phyloP scores from a whole-genome alignment of 176 grass and related monocot genomes.

The Microstegium vimineum region DNA sequence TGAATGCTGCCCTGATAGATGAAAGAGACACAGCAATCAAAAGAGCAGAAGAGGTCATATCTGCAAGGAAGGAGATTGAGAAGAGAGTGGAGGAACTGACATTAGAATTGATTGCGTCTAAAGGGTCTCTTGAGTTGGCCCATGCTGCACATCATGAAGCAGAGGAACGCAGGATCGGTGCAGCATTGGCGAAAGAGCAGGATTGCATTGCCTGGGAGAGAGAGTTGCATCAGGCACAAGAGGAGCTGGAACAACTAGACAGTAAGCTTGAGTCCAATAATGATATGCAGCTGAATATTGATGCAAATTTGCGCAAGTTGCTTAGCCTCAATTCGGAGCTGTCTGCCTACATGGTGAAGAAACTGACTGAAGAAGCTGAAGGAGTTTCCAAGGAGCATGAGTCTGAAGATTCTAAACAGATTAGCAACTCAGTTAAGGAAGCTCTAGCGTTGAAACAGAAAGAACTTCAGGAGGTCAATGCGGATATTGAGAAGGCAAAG shows the following conservation, averaged over 20 bases:
- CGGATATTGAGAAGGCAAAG: slow-evolving; percentile 59
- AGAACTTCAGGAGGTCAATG: slow-evolving; percentile 69
- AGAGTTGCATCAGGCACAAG: slow-evolving; percentile 64
- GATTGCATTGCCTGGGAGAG: slow-evolving; percentile 70
- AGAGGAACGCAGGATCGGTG: slow-evolving; percentile 74
- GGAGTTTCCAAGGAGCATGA: slow-evolving; percentile 22
- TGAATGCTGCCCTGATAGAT: slow-evolving; percentile 47
- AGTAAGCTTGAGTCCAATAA: slow-evolving; percentile 49
- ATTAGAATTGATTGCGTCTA: slow-evolving; percentile 60
- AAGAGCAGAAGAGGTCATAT: slow-evolving; percentile 58
- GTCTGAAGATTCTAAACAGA: slow-evolving; percentile 40
- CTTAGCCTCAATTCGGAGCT: slow-evolving; percentile 63
- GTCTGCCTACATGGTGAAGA: slow-evolving; percentile 51
- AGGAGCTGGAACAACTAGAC: slow-evolving; percentile 60
- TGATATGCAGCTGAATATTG: slow-evolving; percentile 55
- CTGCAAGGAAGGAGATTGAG: slow-evolving; percentile 55
- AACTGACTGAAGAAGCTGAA: slow-evolving; percentile 58
- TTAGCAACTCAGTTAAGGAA: slow-evolving; percentile 31
- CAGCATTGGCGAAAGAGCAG: slow-evolving; percentile 62
- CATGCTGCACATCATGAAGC: slow-evolving; percentile 85
- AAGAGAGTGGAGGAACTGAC: slow-evolving; percentile 69
- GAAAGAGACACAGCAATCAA: slow-evolving; percentile 64
- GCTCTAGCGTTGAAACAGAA: slow-evolving; percentile 55
- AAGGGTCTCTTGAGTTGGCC: slow-evolving; percentile 80
- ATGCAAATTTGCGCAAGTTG: slow-evolving; percentile 53